Percentiles rank a stretch among this genome's conserved stretches.
Evolutionary conservation across 108 stramenopile genomes (phyloP).

Genomic region (Hondaea fermentalgiana): DNA sequence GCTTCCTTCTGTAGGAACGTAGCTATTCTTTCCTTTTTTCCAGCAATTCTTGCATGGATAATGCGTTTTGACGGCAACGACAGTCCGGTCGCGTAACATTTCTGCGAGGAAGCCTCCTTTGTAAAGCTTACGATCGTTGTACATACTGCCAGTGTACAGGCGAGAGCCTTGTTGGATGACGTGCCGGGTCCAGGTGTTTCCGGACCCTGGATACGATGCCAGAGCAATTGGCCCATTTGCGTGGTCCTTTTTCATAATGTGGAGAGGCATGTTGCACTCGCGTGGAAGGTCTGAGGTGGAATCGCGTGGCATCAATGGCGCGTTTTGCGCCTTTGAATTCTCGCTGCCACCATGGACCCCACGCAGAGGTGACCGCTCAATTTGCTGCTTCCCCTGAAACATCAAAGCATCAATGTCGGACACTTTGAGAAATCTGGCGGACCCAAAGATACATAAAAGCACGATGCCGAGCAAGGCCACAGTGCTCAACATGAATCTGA

Average conservation of each 20-base stretch:
- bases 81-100: neutral
- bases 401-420: too few species aligned
- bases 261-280: neutral
- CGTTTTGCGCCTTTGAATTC: too few species aligned
- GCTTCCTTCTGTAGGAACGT: neutral
- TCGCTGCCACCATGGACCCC: too few species aligned
- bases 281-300: neutral
- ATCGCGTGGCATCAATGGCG: too few species aligned
- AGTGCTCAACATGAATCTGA: too few species aligned
- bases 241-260: neutral
- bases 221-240: neutral
- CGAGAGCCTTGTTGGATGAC: neutral
- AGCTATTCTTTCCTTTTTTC: neutral
- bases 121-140: neutral
- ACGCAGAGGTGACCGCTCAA: too few species aligned
- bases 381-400: too few species aligned
- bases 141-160: neutral
- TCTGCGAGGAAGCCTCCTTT: neutral
- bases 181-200: constrained; percentile 17
- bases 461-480: too few species aligned
- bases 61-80: constrained; percentile 11
- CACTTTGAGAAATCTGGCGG: too few species aligned
- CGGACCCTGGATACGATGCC: constrained; percentile 7
- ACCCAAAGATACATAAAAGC: too few species aligned
- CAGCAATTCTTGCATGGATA: neutral